Base-by-base conservation (phyloP, 345 rosid species). In the Murraya paniculata region DNA sequence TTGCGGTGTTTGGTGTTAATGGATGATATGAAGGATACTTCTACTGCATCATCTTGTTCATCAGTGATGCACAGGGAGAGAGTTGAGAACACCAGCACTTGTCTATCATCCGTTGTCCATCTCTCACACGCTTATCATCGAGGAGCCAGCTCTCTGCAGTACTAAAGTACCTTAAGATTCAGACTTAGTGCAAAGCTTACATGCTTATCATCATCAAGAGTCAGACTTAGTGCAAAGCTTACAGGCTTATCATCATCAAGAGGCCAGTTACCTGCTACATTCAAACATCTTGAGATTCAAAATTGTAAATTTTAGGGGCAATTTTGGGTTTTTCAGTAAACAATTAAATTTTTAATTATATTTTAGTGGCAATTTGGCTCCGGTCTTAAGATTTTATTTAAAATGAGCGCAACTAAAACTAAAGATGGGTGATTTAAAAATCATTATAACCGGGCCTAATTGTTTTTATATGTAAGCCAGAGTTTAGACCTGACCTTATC, bases 71-170 rank as follows among this genome's bases (percentile, higher is more conserved):
- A 53, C 38, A 13, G 5, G 61, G 60, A 50, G 36, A 70, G 30
- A 25, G 0, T 1, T 9, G 7, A 27, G 7, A 48, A 48, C 7
- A 48, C 25, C 38, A 72, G 7, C 48, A 2, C 31, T 64, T 62
- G 56, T 71, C 68, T 45, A 55, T 82, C 8, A 28, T 58, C 36
- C 10, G 11, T 13, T 73, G 78, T 70, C 36, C 60, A 1, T 39
- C 74, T 31, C 68, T 81, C 35, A 31, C 18, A 2, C 27, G 33
- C 62, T 71, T 81, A 71, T 64, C 79, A 28, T 16, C 64, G 14
- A 69, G 80, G 30, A 73, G 73, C 41, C 33, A 39, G n/a, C 48
- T 71, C 39, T 75, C 80, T 31, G 19, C 50, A 33, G 66, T 38
- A 57, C 68, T 81, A 33, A 39, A 55, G 18, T 27, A 38, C 68